Evolutionary conservation across 148 eudicot genomes (phyloP).

Genomic region (Spergularia marina): DNA sequence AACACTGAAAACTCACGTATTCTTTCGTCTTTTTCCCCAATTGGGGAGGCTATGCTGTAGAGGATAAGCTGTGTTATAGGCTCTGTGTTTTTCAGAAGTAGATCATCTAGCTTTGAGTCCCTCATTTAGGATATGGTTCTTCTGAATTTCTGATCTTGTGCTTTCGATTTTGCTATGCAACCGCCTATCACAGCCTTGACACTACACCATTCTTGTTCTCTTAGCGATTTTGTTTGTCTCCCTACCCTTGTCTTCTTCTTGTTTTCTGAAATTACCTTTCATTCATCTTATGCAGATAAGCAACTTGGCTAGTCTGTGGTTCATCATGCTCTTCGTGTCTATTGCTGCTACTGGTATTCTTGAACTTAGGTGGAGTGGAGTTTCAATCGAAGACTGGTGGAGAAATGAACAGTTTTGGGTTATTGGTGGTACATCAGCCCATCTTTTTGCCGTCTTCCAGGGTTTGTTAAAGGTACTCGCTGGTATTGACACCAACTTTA

Average conservation of each 20-base stretch:
- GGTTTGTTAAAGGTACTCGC: constrained; percentile 77
- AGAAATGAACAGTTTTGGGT: constrained; percentile 94
- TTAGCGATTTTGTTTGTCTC: not conserved
- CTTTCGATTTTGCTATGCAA: not conserved
- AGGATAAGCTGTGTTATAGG: too few relatives aligned
- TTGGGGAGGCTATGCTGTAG: too few relatives aligned
- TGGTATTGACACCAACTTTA: constrained; percentile 81
- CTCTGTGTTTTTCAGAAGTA: too few relatives aligned
- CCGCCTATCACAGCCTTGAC: not conserved
- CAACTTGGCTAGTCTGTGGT: constrained; percentile 69
- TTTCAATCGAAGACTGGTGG: constrained; percentile 84
- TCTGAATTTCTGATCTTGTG: not conserved
- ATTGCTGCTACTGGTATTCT: constrained; percentile 69
- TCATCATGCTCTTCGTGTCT: constrained; percentile 72
- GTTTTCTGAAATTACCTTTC: constrained; percentile 3
- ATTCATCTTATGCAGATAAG: constrained; percentile 50
- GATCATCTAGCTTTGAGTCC: too few relatives aligned
- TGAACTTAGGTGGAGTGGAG: constrained; percentile 80
- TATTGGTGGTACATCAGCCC: constrained; percentile 87
- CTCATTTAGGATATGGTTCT: too few relatives aligned
- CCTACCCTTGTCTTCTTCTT: not conserved
- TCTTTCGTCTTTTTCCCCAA: too few relatives aligned
- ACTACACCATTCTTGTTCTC: not conserved
- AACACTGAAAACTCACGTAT: not conserved
- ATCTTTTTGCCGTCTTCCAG: constrained; percentile 84